A percentile compares a stretch with the other conserved stretches of the same genome.
These are phyloP conservation scores for Penicillium sp. DNA, from an alignment of 2,329 filamentous ascomycete genomes.

Conservation along the genomic window DNA sequence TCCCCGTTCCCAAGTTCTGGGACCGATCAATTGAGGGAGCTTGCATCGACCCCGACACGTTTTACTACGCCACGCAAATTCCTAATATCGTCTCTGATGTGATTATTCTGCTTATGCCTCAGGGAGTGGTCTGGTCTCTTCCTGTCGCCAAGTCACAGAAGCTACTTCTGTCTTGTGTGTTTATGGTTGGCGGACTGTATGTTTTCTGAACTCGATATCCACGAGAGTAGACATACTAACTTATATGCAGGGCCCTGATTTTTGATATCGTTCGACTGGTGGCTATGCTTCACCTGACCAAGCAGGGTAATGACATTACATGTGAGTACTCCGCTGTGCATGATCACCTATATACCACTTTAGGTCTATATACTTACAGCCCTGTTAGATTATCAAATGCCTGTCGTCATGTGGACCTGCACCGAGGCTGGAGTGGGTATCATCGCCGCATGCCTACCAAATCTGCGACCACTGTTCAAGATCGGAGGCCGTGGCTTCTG, in stretches of 20 bases:
- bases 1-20: constrained; percentile 38
- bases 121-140: constrained; percentile 36
- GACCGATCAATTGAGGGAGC: constrained; percentile 30
- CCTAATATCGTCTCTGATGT: constrained; percentile 41
- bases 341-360: background rate
- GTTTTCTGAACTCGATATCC: background rate
- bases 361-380: background rate
- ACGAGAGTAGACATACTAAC: background rate
- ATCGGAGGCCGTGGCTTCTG: constrained; percentile 28
- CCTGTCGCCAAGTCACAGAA: constrained; percentile 35
- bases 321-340: constrained; percentile 28
- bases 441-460: constrained; percentile 39
- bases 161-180: constrained; percentile 35
- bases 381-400: constrained; percentile 37
- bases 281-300: constrained; percentile 34
- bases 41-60: constrained; percentile 36
- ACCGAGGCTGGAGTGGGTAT: constrained; percentile 40
- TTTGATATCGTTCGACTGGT: constrained; percentile 38
- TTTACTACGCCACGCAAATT: constrained; percentile 39
- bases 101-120: constrained; percentile 36
- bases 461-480: constrained; percentile 37
- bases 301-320: constrained; percentile 37
- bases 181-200: constrained; percentile 39
- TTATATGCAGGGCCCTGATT: constrained; percentile 30
- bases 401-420: constrained; percentile 40